These are phyloP conservation scores for Teunomyces cretensis DNA, from an alignment of 805 yeast genomes.

Conservation along the genomic window DNA sequence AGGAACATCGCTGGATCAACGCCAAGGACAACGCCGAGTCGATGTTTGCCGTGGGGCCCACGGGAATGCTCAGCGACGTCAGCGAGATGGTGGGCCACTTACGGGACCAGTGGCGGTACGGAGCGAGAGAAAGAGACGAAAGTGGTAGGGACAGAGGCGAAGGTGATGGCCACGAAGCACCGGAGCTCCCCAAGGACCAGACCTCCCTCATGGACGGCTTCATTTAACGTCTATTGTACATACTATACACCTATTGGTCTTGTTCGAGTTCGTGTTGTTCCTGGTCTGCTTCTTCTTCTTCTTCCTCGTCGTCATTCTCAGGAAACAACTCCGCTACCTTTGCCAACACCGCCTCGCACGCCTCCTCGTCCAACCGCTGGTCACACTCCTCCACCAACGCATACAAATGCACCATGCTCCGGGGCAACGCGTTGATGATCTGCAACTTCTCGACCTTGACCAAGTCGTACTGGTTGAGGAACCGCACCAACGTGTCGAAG, in stretches of 20 bases:
- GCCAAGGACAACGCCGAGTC: conserved; percentile 38
- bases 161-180: no score
- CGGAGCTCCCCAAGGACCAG: not conserved
- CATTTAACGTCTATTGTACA: no score
- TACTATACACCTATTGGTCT: conserved; percentile 10
- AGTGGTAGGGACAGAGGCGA: not conserved
- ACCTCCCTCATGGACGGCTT: no score
- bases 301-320: conserved; percentile 29
- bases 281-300: conserved; percentile 22
- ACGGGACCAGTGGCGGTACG: conserved; percentile 33
- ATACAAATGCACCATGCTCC: conserved; percentile 74
- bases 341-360: conserved; percentile 57
- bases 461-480: conserved; percentile 51
- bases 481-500: conserved; percentile 41
- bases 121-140: conserved; percentile 6
- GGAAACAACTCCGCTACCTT: conserved; percentile 58
- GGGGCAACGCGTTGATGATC: conserved; percentile 77
- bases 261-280: conserved; percentile 23
- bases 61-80: conserved; percentile 66
- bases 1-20: conserved; percentile 54
- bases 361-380: conserved; percentile 69
- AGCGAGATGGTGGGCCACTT: conserved; percentile 56
- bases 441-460: conserved; percentile 85
- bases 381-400: conserved; percentile 92
- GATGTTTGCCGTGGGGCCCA: conserved; percentile 59